Percentiles rank a stretch among this genome's conserved stretches.
These are phyloP conservation scores for Plectosphaerella cucumerina DNA, from an alignment of 2,329 filamentous ascomycete genomes.

Conservation along the genomic window DNA sequence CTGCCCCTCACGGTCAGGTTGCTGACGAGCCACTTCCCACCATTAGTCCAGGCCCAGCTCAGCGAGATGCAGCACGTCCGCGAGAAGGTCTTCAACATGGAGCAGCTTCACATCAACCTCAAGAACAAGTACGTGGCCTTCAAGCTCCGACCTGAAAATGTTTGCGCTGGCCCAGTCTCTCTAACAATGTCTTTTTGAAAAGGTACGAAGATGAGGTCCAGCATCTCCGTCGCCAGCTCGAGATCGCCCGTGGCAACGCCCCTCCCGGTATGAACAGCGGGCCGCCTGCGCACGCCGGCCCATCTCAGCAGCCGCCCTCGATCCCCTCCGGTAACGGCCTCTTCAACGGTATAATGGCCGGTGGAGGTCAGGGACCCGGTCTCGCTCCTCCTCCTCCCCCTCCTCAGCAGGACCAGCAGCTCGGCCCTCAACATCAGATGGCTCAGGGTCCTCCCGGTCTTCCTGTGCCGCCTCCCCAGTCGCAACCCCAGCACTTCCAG, in stretches of 20 bases:
- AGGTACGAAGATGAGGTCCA: conserved; percentile 94
- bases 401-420: conserved; percentile 57
- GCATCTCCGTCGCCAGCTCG: conserved; percentile 83
- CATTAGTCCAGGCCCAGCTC: conserved; percentile 78
- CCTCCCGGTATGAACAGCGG: conserved; percentile 56
- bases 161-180: too few species aligned
- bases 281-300: conserved; percentile 70
- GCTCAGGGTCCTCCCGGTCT: conserved; percentile 71
- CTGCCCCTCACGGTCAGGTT: background rate
- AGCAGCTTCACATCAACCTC: conserved; percentile 81
- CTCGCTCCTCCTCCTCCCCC: conserved; percentile 75
- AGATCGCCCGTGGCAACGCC: conserved; percentile 62
- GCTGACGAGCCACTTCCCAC: conserved; percentile 19
- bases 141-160: background rate
- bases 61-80: conserved; percentile 93
- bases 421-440: conserved; percentile 49
- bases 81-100: conserved; percentile 88
- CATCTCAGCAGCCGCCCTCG: conserved; percentile 80
- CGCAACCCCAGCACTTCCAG: conserved; percentile 66
- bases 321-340: conserved; percentile 89
- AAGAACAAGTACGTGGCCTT: conserved; percentile 79
- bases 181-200: background rate
- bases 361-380: conserved; percentile 70
- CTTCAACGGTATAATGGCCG: conserved; percentile 94
- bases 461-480: conserved; percentile 52